Conservation (phyloP, 2,329 filamentous ascomycete species). For the Plectosphaerella plurivora region DNA sequence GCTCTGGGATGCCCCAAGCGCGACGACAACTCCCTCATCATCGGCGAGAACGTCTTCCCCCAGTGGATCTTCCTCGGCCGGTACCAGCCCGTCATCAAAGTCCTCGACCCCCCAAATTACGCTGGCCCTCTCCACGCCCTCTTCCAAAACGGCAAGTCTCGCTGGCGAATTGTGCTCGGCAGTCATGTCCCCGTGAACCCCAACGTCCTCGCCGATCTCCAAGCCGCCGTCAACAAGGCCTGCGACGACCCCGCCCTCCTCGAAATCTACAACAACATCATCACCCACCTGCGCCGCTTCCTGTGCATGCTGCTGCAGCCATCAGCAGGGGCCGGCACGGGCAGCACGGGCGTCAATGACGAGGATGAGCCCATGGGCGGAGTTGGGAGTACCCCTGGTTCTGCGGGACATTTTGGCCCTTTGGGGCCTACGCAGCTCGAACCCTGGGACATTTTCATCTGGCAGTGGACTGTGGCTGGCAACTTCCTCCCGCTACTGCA, state of each 20-base stretch:
- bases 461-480: constrained; percentile 30
- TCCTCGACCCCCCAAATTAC: constrained; percentile 14
- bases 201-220: constrained; percentile 14
- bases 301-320: constrained; percentile 10
- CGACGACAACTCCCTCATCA: constrained; percentile 21
- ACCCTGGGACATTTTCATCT: constrained; percentile 32
- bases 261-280: constrained; percentile 12
- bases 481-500: constrained; percentile 29
- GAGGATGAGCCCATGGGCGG: constrained; percentile 2
- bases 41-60: constrained; percentile 20
- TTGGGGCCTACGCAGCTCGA: constrained; percentile 19
- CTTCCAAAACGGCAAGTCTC: constrained; percentile 16
- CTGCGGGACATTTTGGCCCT: neutral
- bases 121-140: constrained; percentile 12
- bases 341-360: too few species aligned
- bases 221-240: constrained; percentile 12
- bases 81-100: constrained; percentile 18
- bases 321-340: neutral
- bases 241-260: constrained; percentile 13
- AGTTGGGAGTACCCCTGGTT: neutral
- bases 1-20: constrained; percentile 21
- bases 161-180: constrained; percentile 12
- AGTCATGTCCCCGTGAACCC: constrained; percentile 3
- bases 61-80: constrained; percentile 26
- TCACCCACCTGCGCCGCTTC: constrained; percentile 14